These are phyloP conservation scores for Alternaria gansuensis DNA, from an alignment of 2,329 filamentous ascomycete genomes.

Conservation along the genomic window DNA sequence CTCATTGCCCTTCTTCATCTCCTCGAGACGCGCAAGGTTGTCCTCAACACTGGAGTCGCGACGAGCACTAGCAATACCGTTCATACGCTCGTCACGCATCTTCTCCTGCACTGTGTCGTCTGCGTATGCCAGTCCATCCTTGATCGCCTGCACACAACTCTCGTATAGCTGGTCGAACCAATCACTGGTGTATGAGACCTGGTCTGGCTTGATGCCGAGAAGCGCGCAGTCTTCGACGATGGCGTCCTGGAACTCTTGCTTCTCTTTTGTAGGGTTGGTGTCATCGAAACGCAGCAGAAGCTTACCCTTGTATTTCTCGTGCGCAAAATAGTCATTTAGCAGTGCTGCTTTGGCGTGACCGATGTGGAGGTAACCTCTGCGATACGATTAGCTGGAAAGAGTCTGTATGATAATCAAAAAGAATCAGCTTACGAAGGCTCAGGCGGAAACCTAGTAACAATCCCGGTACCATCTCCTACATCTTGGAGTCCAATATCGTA, in stretches of 20 bases:
- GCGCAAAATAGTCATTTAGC: constrained; percentile 95
- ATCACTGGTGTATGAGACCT: constrained; percentile 88
- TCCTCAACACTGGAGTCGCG: constrained; percentile 83
- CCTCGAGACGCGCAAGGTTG: constrained; percentile 83
- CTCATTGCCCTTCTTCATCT: constrained; percentile 88
- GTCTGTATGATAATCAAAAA: background rate
- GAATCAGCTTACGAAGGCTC: constrained; percentile 77
- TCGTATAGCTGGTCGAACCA: constrained; percentile 95
- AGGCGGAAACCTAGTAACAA: constrained; percentile 90
- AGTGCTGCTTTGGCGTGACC: constrained; percentile 94
- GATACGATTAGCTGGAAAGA: constrained; percentile 13
- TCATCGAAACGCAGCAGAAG: constrained; percentile 94
- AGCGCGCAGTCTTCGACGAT: constrained; percentile 91
- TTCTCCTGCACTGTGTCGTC: constrained; percentile 92
- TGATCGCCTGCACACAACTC: constrained; percentile 83
- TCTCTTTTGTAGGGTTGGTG: constrained; percentile 97
- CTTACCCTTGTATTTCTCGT: constrained; percentile 90
- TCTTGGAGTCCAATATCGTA: constrained; percentile 89
- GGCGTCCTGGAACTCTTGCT: constrained; percentile 92
- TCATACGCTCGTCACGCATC: constrained; percentile 85
- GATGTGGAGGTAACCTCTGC: constrained; percentile 84
- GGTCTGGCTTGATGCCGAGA: constrained; percentile 90
- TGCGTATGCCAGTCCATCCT: constrained; percentile 87
- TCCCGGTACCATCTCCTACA: constrained; percentile 75
- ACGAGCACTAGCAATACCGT: constrained; percentile 81